These are phyloP conservation scores for Ciborinia camelliae DNA, from an alignment of 2,329 filamentous ascomycete genomes.

Conservation along the genomic window DNA sequence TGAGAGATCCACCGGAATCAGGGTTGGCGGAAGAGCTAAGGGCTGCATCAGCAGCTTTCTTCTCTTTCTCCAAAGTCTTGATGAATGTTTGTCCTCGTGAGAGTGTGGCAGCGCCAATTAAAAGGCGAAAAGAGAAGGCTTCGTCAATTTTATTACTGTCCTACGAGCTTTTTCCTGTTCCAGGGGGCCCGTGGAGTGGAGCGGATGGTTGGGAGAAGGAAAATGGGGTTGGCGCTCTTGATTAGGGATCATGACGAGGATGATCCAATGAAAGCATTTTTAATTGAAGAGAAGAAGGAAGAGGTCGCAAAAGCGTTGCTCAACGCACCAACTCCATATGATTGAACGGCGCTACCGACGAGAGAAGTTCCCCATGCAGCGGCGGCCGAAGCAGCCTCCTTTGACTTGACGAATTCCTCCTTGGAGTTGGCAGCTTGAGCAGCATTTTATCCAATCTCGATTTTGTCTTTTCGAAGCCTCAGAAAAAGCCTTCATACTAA, in stretches of 20 bases:
- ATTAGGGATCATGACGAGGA: constrained; percentile 85
- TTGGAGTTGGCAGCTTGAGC: constrained; percentile 89
- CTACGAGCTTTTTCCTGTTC: too few relatives aligned
- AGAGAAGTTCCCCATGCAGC: constrained; percentile 88
- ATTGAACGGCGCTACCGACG: constrained; percentile 81
- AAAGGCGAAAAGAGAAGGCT: too few relatives aligned
- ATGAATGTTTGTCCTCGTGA: constrained; percentile 75
- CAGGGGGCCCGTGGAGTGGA: too few relatives aligned
- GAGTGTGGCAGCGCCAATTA: too few relatives aligned
- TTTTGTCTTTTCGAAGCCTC: too few relatives aligned
- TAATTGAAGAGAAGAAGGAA: constrained; percentile 88
- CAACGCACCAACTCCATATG: constrained; percentile 83
- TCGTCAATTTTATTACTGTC: too few relatives aligned
- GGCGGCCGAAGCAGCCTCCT: constrained; percentile 84
- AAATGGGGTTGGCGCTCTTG: constrained; percentile 66
- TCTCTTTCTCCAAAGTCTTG: constrained; percentile 74
- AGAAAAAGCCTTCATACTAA: background rate
- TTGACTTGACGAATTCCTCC: constrained; percentile 93
- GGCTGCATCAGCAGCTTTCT: constrained; percentile 71
- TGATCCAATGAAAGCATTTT: constrained; percentile 92
- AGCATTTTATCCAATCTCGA: too few relatives aligned
- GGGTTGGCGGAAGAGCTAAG: constrained; percentile 51
- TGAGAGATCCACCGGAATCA: constrained; percentile 66
- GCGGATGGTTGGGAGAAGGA: too few relatives aligned
- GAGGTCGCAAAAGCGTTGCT: constrained; percentile 85